These are phyloP conservation scores for Fusarium sarcochroum DNA, from an alignment of 2,329 filamentous ascomycete genomes.

Conservation along the genomic window DNA sequence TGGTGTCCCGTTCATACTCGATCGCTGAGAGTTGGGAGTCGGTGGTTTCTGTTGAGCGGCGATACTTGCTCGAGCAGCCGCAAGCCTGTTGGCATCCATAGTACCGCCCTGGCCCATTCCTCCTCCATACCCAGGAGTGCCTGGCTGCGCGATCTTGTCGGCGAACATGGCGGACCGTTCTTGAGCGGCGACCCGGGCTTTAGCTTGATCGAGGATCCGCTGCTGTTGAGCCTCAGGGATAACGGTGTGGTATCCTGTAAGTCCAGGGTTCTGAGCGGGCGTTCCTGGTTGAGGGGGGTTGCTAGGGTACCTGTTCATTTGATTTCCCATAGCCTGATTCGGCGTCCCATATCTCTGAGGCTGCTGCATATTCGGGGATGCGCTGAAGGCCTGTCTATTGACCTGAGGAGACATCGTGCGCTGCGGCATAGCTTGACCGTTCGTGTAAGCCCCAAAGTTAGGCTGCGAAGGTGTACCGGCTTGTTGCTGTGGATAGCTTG, in stretches of 20 bases:
- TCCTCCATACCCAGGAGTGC: constrained; percentile 49
- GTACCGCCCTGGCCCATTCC: constrained; percentile 45
- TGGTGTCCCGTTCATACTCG: constrained; percentile 55
- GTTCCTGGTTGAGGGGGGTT: constrained; percentile 49
- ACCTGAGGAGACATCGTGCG: constrained; percentile 63
- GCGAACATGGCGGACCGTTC: constrained; percentile 59
- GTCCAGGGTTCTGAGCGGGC: constrained; percentile 54
- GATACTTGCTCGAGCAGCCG: constrained; percentile 55
- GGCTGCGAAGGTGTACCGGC: constrained; percentile 55
- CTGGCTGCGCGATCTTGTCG: constrained; percentile 64
- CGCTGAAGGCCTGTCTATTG: constrained; percentile 56
- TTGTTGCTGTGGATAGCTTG: constrained; percentile 56
- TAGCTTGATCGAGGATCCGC: constrained; percentile 66
- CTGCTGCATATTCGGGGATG: constrained; percentile 56
- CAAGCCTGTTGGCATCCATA: constrained; percentile 52
- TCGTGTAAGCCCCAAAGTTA: constrained; percentile 57
- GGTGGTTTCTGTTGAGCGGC: constrained; percentile 56
- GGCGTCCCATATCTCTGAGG: constrained; percentile 53
- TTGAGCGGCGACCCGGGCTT: constrained; percentile 62
- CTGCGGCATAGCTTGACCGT: constrained; percentile 59
- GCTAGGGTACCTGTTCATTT: constrained; percentile 55
- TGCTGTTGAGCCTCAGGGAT: constrained; percentile 65
- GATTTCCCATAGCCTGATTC: constrained; percentile 48
- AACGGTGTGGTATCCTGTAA: constrained; percentile 64
- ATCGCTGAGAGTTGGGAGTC: constrained; percentile 52